These are phyloP conservation scores for Paramecium biaurelia DNA, from an alignment of 73 alveolate genomes.

Conservation along the genomic window DNA sequence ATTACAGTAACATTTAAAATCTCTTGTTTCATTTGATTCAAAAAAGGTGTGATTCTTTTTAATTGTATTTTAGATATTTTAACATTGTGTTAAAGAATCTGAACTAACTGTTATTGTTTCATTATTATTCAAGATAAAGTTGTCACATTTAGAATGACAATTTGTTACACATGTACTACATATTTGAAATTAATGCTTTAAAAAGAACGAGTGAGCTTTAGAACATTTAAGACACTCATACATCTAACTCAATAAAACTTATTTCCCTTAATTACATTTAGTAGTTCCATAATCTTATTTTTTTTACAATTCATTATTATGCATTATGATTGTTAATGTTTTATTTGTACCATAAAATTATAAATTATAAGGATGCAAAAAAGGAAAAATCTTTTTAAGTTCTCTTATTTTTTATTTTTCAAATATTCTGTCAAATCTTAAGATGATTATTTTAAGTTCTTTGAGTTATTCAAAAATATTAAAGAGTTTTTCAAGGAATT, in stretches of 20 bases:
- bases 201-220: neutral
- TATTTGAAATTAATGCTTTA: neutral
- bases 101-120: neutral
- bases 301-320: neutral
- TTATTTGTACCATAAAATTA: neutral
- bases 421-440: neutral
- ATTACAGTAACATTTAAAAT: neutral
- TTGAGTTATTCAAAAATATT: neutral
- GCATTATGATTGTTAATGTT: neutral
- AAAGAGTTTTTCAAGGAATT: neutral
- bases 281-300: neutral
- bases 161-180: neutral
- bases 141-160: neutral
- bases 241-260: neutral
- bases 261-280: slow-evolving; percentile 26
- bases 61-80: neutral
- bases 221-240: neutral
- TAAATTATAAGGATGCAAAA: neutral
- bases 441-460: neutral
- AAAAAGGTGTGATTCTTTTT: neutral
- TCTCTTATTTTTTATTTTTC: neutral
- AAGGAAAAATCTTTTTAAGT: neutral
- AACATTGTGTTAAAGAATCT: neutral
- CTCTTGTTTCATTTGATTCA: neutral
- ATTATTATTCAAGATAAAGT: neutral